Evolutionary conservation across 1,139 yeast genomes (phyloP).

Genomic region (Protomyces pachydermus): DNA sequence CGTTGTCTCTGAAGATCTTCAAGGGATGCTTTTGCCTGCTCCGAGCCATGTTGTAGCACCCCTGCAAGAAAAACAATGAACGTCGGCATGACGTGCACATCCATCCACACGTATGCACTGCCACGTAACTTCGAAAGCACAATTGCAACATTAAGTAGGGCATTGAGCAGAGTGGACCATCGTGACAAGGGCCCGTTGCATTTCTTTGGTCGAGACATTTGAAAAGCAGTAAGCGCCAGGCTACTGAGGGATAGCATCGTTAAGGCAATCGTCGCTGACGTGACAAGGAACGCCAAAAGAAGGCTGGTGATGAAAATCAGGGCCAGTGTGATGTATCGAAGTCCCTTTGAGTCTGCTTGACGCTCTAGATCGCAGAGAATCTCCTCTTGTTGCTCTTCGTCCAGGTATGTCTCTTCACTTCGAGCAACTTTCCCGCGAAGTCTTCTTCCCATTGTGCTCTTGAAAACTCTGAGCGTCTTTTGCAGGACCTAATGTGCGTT

Average conservation of each 20-base stretch:
- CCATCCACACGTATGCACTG: background rate
- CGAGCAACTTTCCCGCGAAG: background rate
- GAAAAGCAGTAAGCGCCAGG: constrained; percentile 6
- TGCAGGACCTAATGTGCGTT: too few relatives aligned
- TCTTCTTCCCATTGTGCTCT: background rate
- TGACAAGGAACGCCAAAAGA: background rate
- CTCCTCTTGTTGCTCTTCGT: constrained; percentile 18
- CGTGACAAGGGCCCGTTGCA: constrained; percentile 1
- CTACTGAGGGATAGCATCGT: constrained; percentile 9
- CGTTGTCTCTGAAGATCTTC: background rate
- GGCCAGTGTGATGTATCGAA: background rate
- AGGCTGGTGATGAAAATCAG: background rate
- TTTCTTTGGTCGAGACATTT: background rate
- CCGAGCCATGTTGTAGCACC: background rate
- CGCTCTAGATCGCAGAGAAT: background rate
- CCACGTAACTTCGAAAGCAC: background rate
- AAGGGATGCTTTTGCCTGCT: background rate
- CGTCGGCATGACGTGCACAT: constrained; percentile 2
- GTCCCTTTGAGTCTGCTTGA: background rate
- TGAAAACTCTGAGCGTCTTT: too few relatives aligned
- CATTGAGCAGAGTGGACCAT: background rate
- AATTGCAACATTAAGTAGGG: background rate
- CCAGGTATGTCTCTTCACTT: background rate
- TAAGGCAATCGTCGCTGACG: background rate
- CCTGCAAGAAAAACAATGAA: background rate